phyloP scores from a whole-genome alignment of 345 rosid species.

The Nephelium lappaceum region DNA sequence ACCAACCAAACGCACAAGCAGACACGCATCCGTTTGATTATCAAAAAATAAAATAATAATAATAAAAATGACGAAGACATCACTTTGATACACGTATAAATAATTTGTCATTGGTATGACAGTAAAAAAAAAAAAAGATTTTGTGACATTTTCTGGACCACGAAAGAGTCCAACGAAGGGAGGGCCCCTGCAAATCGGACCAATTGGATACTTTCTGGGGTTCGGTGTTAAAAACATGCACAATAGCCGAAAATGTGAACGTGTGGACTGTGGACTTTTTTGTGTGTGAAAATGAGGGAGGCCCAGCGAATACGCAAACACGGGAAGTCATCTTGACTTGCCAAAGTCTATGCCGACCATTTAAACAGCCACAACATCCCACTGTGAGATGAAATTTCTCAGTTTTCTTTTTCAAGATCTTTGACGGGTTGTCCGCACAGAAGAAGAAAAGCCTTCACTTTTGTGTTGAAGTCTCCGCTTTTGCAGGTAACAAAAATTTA shows the following conservation, averaged over 20 bases:
- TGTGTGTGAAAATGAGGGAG: neutral
- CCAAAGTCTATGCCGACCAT: conserved; percentile 4
- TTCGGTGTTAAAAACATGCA: neutral
- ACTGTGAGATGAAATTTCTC: neutral
- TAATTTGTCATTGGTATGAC: no score
- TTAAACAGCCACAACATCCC: neutral
- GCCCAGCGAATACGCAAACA: conserved; percentile 1
- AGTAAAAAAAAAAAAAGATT: no score
- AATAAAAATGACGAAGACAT: no score
- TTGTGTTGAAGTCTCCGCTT: neutral
- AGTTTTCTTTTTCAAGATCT: neutral
- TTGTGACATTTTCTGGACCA: neutral
- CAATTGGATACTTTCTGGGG: no score
- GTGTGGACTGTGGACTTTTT: neutral
- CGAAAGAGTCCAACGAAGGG: no score
- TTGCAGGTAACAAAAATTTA: neutral
- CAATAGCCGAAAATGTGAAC: neutral
- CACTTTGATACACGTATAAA: no score
- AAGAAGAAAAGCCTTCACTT: neutral
- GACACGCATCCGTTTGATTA: no score
- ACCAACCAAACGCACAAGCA: no score
- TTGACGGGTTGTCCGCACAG: neutral
- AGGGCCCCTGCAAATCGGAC: neutral
- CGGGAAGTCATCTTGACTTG: conserved; percentile 6
- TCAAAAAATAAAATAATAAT: no score